These are phyloP conservation scores for Sequoiadendron giganteum DNA, from an alignment of 75 land plant genomes.

Conservation along the genomic window DNA sequence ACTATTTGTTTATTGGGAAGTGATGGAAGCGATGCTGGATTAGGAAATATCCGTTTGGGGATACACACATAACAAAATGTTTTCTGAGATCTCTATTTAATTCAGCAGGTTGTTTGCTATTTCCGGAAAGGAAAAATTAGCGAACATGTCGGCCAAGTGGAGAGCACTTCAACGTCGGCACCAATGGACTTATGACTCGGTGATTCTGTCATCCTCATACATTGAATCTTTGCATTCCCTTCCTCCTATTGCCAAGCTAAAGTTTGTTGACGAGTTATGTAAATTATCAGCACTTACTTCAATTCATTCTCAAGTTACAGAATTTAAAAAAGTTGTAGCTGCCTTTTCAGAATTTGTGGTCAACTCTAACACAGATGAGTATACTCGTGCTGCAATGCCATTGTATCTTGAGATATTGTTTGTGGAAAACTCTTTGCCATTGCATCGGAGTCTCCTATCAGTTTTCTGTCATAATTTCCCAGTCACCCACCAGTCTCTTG, in stretches of 20 bases:
- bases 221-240: slow-evolving; percentile 21
- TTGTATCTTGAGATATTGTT: slow-evolving; percentile 79
- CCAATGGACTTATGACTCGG: slow-evolving; percentile 70
- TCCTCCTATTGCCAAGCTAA: not conserved
- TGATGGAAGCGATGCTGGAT: not conserved
- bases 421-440: slow-evolving; percentile 78
- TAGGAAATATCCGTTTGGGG: not conserved
- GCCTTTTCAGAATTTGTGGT: slow-evolving; percentile 34
- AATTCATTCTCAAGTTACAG: slow-evolving; percentile 40
- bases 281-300: slow-evolving; percentile 35
- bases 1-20: not conserved
- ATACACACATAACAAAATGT: not conserved
- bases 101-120: not conserved
- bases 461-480: slow-evolving; percentile 40
- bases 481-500: slow-evolving; percentile 13
- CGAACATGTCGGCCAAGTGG: slow-evolving; percentile 77
- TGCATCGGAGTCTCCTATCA: slow-evolving; percentile 82
- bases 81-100: not conserved
- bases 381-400: slow-evolving; percentile 25
- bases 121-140: not conserved
- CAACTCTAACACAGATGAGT: not conserved
- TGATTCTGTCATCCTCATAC: slow-evolving; percentile 41
- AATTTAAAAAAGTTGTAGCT: slow-evolving; percentile 44
- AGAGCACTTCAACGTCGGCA: slow-evolving; percentile 77
- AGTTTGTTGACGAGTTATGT: slow-evolving; percentile 26